phyloP scores from a whole-genome alignment of 2,329 filamentous ascomycete genomes.

The Colletotrichum ledebouriae region DNA sequence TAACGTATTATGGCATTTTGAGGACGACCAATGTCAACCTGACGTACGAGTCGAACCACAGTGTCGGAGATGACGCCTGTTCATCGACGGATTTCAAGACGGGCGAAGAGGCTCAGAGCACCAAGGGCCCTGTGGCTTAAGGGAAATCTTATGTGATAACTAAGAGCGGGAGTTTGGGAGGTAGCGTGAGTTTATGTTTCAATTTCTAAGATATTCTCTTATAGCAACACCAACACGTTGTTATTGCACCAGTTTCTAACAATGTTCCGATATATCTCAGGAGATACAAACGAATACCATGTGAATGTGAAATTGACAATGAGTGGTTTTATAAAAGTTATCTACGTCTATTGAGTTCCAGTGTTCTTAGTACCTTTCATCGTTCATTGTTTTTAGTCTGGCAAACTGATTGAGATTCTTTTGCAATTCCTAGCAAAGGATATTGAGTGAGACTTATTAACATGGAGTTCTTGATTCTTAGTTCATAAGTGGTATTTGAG shows the following conservation, averaged over 20 bases:
- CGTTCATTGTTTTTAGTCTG: too few relatives aligned
- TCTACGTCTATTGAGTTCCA: too few relatives aligned
- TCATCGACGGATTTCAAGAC: conserved; percentile 26
- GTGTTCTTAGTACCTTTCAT: too few relatives aligned
- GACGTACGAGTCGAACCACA: conserved; percentile 22
- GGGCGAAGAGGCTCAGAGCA: conserved; percentile 18
- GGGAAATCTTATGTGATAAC: neutral
- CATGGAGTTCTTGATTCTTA: too few relatives aligned
- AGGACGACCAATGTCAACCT: conserved; percentile 50
- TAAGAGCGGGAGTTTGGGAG: conserved; percentile 3
- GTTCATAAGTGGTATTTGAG: too few relatives aligned
- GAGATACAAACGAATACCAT: neutral
- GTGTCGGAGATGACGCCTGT: conserved; percentile 14
- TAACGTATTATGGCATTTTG: conserved; percentile 56
- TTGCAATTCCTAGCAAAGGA: too few relatives aligned
- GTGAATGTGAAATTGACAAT: neutral
- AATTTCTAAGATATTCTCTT: neutral
- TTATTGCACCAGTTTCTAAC: too few relatives aligned
- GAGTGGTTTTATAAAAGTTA: too few relatives aligned
- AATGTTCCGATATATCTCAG: neutral
- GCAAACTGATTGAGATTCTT: too few relatives aligned
- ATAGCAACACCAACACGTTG: too few relatives aligned
- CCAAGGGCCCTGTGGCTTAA: conserved; percentile 19
- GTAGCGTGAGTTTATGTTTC: neutral
- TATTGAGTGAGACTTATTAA: too few relatives aligned